Conservation (phyloP, 345 rosid species). For the Eucalyptus shirleyi region DNA sequence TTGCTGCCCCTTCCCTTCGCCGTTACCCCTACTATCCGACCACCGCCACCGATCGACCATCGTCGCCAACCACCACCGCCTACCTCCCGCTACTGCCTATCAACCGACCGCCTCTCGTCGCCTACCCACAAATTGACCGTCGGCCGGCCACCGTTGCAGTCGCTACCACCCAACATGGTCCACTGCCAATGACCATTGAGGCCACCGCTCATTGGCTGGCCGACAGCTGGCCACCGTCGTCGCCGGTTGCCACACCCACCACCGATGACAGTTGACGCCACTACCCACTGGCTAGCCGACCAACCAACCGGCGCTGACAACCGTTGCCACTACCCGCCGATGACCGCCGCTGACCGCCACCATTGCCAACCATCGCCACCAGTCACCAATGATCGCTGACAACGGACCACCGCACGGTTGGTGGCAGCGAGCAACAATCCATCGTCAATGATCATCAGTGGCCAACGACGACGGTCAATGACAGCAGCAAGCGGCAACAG, state of each 20-base stretch:
- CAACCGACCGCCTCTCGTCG: no score
- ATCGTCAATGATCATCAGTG: no score
- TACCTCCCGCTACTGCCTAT: no score
- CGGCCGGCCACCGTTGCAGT: accelerated
- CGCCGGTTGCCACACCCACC: no score
- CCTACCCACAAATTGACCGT: no score
- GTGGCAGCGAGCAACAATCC: accelerated
- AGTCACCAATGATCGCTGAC: accelerated
- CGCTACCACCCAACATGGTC: no score
- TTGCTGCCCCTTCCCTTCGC: no score
- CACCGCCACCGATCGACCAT: accelerated
- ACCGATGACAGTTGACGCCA: accelerated
- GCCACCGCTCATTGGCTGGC: no score
- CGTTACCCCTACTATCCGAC: no score
- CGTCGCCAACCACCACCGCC: no score
- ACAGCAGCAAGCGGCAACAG: accelerated
- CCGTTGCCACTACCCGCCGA: accelerated
- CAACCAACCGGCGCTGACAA: no score
- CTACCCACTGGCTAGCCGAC: accelerated
- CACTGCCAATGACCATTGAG: no score
- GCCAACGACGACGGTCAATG: accelerated
- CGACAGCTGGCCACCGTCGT: accelerated
- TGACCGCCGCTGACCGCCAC: accelerated
- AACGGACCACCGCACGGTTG: accelerated
- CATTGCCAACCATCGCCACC: accelerated